Conservation (phyloP, 345 rosid genomes). For the Populus pruinosa region DNA sequence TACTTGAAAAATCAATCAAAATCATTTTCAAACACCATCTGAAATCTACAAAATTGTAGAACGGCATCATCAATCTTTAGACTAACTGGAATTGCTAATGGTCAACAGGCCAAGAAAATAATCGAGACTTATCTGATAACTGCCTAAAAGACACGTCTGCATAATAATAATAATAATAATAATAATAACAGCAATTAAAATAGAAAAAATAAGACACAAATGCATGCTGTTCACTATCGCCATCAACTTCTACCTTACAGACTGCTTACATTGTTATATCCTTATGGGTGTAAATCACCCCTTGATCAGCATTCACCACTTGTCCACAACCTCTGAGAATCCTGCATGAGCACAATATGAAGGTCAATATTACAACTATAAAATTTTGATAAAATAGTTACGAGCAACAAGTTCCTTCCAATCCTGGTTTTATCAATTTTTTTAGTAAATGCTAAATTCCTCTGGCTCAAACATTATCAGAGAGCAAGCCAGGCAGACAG, state of each 20-base stretch:
- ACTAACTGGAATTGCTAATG: neutral
- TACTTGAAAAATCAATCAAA: too few species aligned
- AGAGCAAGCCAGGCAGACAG: neutral
- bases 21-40: too few species aligned
- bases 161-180: neutral
- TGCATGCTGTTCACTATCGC: neutral
- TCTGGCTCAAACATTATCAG: neutral
- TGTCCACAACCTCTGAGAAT: constrained; percentile 88
- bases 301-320: constrained; percentile 88
- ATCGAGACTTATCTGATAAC: neutral
- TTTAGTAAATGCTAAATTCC: neutral
- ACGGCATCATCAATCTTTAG: neutral
- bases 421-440: neutral
- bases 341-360: constrained; percentile 47
- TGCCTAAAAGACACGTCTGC: neutral
- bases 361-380: neutral
- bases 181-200: too few species aligned
- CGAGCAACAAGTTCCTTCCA: neutral
- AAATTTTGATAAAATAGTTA: neutral
- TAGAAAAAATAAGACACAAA: neutral
- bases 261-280: constrained; percentile 35
- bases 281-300: constrained; percentile 64
- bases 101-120: neutral
- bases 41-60: neutral
- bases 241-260: neutral